A percentile compares a stretch with the other conserved stretches of the same genome.
Conservation (phyloP, 495 filamentous ascomycete species). For the Annulohypoxylon nitens region DNA sequence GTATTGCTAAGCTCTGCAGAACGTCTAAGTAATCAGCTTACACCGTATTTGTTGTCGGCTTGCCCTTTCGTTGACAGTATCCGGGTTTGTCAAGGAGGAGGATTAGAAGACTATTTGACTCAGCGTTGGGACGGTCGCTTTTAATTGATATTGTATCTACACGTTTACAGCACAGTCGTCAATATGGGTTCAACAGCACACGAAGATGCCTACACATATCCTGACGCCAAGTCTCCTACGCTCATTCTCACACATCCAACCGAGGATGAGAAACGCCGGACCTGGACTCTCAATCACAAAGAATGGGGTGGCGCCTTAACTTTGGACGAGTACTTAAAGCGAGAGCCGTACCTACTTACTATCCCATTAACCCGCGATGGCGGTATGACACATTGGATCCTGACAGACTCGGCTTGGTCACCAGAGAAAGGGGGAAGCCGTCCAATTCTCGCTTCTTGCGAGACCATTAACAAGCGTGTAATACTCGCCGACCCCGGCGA, state of each 20-base stretch:
- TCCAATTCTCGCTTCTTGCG: constrained; percentile 82
- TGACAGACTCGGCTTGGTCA: constrained; percentile 69
- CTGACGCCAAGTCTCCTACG: constrained; percentile 68
- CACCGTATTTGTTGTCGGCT: not conserved
- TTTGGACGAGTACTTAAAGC: constrained; percentile 77
- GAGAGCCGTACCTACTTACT: constrained; percentile 78
- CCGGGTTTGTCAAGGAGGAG: not conserved
- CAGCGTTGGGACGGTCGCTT: not conserved
- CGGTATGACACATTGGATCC: constrained; percentile 86
- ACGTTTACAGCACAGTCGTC: not conserved
- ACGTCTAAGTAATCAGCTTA: not conserved
- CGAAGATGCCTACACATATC: constrained; percentile 56
- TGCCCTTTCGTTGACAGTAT: not conserved
- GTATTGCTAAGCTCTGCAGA: constrained; percentile 32
- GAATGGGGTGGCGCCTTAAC: constrained; percentile 79
- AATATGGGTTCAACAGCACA: constrained; percentile 50
- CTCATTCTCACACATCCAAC: constrained; percentile 79
- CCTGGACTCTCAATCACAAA: constrained; percentile 74
- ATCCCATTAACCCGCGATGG: constrained; percentile 77
- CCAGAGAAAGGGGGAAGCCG: constrained; percentile 57
- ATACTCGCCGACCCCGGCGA: constrained; percentile 56
- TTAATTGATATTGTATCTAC: not conserved
- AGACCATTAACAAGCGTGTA: constrained; percentile 83
- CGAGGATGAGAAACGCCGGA: constrained; percentile 69
- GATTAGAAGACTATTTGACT: not conserved